Base-by-base conservation (phyloP, 306 rosid species). In the Cicer cuneatum region DNA sequence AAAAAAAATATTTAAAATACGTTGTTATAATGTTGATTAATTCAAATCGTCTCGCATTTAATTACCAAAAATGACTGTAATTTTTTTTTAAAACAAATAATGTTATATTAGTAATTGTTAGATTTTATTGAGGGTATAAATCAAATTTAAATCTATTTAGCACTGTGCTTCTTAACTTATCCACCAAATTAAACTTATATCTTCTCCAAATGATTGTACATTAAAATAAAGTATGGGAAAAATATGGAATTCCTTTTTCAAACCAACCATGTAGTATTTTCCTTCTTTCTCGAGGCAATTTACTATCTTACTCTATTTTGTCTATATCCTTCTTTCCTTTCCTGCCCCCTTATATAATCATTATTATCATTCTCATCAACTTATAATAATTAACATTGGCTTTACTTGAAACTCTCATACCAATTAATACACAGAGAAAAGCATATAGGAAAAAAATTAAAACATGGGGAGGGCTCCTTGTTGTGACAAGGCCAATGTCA, bases 391-490 rank as follows among this genome's bases (percentile, higher is more conserved):
- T 52, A 70, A 62, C 78, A 19, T 48, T 67, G 58, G 72, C 72
- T 66, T 58, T 66, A 66, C 68, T 58, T 78, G 73, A 24, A 74
- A 83, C 24, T 21, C 52, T 75, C 69, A 59, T 47, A 51, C n/a
- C 35, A 64, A 77, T 60, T 72, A 77, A 42, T 35, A 46, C 33
- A 42, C 7, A 61, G 21, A 35, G 6, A 53, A 16, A 39, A 40
- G 16, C 15, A 38, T 15, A 42, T 14, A 51, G 37, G 45, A 8
- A 64, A 8, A 64, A 33, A 12, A 33, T 58, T 29, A 29, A 29
- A 62, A 60, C 69, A 92, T 92, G 98, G 98, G 94, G 48, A 90
- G 96, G 72, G 94, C 98, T 72, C 98, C 98, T 84, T 92, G 98
- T 80, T 92, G 98, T 71, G 98, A 92, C 91, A 92, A 92, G 78